Evolutionary conservation across 2,329 filamentous ascomycete genomes (phyloP).

Genomic region (Verticillium albo-atrum): DNA sequence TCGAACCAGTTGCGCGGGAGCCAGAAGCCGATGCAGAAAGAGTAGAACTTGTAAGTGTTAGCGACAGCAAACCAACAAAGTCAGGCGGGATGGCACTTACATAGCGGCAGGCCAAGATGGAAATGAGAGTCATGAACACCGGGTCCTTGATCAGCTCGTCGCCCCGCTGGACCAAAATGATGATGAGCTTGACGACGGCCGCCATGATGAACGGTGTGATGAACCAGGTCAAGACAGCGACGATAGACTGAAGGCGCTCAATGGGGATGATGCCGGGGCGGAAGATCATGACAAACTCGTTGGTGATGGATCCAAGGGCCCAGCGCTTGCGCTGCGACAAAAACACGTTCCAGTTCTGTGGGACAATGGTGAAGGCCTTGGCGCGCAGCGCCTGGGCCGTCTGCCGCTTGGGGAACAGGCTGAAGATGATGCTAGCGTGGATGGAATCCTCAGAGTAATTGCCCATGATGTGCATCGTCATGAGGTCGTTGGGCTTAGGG

Average conservation of each 20-base stretch:
- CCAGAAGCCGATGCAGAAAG: slow-evolving; percentile 37
- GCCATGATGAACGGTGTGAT: slow-evolving; percentile 40
- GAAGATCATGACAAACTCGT: slow-evolving; percentile 45
- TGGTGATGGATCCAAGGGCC: slow-evolving; percentile 42
- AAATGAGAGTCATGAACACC: slow-evolving; percentile 31
- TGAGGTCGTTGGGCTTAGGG: slow-evolving; percentile 41
- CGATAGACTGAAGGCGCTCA: slow-evolving; percentile 37
- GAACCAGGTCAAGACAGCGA: slow-evolving; percentile 42
- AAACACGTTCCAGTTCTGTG: slow-evolving; percentile 40
- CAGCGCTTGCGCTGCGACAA: slow-evolving; percentile 44
- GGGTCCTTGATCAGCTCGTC: slow-evolving; percentile 26
- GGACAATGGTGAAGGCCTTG: slow-evolving; percentile 41
- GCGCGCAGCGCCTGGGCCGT: slow-evolving; percentile 42
- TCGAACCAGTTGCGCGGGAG: slow-evolving; percentile 32
- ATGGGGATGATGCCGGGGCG: slow-evolving; percentile 35
- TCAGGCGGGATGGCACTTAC: slow-evolving; percentile 23
- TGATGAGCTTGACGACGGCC: slow-evolving; percentile 29
- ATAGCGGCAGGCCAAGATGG: slow-evolving; percentile 31
- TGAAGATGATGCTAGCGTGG: slow-evolving; percentile 43
- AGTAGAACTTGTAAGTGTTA: slow-evolving; percentile 27
- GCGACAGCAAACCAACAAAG: neutral
- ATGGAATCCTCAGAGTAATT: slow-evolving; percentile 46
- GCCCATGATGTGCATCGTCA: slow-evolving; percentile 44
- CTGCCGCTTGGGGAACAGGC: slow-evolving; percentile 35
- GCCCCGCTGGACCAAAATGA: slow-evolving; percentile 27